Conservation (phyloP, 257 asterid genomes). For the Nicotiana paniculata region DNA sequence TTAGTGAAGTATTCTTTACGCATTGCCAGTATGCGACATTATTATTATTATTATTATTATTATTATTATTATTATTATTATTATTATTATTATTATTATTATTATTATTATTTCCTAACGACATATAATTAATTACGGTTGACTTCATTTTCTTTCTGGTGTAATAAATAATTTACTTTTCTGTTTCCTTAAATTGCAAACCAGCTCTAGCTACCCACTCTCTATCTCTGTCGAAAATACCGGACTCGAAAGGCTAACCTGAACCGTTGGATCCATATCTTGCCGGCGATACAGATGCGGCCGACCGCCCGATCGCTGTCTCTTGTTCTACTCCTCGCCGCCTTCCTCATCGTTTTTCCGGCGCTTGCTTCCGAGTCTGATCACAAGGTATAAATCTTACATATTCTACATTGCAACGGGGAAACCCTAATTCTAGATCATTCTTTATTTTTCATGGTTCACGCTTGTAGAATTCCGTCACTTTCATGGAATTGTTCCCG, state of each 20-base stretch:
- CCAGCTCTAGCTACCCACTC: neutral
- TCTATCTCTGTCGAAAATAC: neutral
- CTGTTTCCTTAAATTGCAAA: neutral
- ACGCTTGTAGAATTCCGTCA: neutral
- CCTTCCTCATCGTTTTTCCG: neutral
- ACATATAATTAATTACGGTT: too few relatives aligned
- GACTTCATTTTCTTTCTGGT: too few relatives aligned
- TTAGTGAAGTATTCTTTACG: neutral
- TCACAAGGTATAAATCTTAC: slow-evolving; percentile 11
- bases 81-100: too few relatives aligned
- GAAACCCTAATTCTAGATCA: neutral
- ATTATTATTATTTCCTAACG: too few relatives aligned
- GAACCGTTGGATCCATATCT: neutral
- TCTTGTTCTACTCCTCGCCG: neutral
- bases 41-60: too few relatives aligned
- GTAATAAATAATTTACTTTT: too few relatives aligned
- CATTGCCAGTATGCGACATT: too few relatives aligned
- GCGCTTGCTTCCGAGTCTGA: slow-evolving; percentile 18
- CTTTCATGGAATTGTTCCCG: neutral
- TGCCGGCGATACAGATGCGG: slow-evolving; percentile 6
- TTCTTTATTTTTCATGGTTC: neutral
- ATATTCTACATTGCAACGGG: neutral
- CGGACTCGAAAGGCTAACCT: neutral
- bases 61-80: too few relatives aligned
- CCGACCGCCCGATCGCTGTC: neutral